phyloP scores from a whole-genome alignment of 2,329 filamentous ascomycete genomes.

The Elsinoe ampelina region DNA sequence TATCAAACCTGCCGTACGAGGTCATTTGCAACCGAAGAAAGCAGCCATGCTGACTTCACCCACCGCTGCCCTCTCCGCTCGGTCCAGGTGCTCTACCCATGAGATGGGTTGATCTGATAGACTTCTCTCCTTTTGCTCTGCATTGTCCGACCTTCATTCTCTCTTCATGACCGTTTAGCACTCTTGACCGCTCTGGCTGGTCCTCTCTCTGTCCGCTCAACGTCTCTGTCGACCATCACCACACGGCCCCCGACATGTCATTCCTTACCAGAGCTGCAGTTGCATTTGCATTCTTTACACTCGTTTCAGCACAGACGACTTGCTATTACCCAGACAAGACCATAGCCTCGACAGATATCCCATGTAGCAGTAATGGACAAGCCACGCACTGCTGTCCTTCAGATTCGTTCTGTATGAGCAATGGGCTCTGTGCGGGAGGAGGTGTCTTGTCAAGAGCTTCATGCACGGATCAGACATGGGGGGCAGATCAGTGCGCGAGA shows the following conservation, averaged over 20 bases:
- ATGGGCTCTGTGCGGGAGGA: conserved; percentile 24
- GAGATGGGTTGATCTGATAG: not conserved
- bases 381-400: conserved; percentile 24
- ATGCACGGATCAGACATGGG: conserved; percentile 27
- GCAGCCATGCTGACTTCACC: not conserved
- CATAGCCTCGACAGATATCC: conserved; percentile 19
- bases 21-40: not conserved
- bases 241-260: conserved; percentile 10
- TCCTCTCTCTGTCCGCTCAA: not conserved
- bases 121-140: not conserved
- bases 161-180: conserved; percentile 8
- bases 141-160: not conserved
- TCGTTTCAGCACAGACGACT: conserved; percentile 18
- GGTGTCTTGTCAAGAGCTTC: conserved; percentile 24
- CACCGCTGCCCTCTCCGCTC: not conserved
- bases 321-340: conserved; percentile 25
- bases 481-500: conserved; percentile 21
- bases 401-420: conserved; percentile 24
- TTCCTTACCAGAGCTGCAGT: not conserved
- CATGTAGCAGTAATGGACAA: conserved; percentile 17
- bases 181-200: not conserved
- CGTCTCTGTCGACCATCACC: conserved; percentile 4
- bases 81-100: conserved; percentile 4
- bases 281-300: conserved; percentile 7
- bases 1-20: not conserved